Conservation (phyloP, 2,329 filamentous ascomycete genomes). For the Pseudogymnoascus sp. region DNA sequence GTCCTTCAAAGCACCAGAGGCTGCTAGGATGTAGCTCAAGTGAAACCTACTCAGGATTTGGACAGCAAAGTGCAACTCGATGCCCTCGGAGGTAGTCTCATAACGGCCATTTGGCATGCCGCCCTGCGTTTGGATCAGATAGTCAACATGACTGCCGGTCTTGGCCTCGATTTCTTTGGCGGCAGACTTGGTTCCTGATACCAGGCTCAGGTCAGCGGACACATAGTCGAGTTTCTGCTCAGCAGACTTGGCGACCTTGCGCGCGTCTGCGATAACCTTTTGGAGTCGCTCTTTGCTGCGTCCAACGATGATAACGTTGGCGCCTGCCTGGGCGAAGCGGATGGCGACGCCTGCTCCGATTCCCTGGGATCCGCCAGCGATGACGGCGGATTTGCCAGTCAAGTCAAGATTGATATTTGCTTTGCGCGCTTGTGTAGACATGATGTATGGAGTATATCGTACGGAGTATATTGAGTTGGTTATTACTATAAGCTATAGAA, state of each 20-base stretch:
- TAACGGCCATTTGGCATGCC: not conserved
- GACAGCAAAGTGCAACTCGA: not conserved
- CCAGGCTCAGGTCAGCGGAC: not conserved
- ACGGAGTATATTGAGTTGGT: not conserved
- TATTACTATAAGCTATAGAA: not conserved
- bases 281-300: not conserved
- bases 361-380: not conserved
- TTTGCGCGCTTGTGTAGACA: not conserved
- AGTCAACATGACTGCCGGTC: not conserved
- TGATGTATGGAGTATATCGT: not conserved
- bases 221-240: not conserved
- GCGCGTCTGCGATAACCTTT: not conserved
- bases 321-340: not conserved
- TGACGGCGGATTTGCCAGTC: not conserved
- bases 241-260: not conserved
- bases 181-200: not conserved
- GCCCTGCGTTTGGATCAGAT: not conserved
- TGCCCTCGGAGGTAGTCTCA: not conserved
- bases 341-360: conserved; percentile 3
- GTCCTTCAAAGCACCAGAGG: not conserved
- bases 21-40: not conserved
- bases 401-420: not conserved
- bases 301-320: not conserved
- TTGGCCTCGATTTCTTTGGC: not conserved
- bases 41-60: not conserved